phyloP scores from a whole-genome alignment of 768 basidiomycete genomes.

The Butyriboletus loyo region DNA sequence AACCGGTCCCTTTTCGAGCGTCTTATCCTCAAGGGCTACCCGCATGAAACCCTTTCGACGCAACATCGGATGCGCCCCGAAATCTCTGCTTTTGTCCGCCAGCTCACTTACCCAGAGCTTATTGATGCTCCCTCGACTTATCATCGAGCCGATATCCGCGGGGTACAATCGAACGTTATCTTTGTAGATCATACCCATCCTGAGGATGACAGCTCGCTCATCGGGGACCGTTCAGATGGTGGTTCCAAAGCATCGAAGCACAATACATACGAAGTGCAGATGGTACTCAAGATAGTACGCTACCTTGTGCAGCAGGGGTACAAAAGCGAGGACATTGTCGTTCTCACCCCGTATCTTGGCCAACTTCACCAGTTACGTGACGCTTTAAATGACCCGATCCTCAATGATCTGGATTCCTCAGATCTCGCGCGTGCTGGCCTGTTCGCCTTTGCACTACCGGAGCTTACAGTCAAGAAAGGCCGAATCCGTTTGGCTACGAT shows the following conservation, averaged over 20 bases:
- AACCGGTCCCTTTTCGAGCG: slow-evolving; percentile 51
- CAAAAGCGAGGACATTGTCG: slow-evolving; percentile 58
- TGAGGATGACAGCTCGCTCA: slow-evolving; percentile 44
- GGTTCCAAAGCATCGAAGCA: slow-evolving; percentile 53
- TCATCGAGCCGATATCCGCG: slow-evolving; percentile 48
- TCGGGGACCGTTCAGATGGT: slow-evolving; percentile 45
- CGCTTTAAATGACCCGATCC: slow-evolving; percentile 51
- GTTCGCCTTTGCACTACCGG: slow-evolving; percentile 27
- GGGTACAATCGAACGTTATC: slow-evolving; percentile 55
- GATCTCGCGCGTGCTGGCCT: slow-evolving; percentile 60
- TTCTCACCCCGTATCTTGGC: slow-evolving; percentile 68
- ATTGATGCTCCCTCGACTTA: slow-evolving; percentile 49
- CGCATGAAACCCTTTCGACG: slow-evolving; percentile 50
- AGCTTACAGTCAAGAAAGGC: slow-evolving; percentile 35
- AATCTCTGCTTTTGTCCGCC: slow-evolving; percentile 54
- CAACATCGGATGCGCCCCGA: too few relatives aligned
- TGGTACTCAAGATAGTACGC: slow-evolving; percentile 62
- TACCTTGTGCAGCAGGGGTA: too few relatives aligned
- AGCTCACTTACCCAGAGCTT: slow-evolving; percentile 67
- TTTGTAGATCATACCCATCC: slow-evolving; percentile 58
- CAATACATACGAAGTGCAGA: slow-evolving; percentile 55
- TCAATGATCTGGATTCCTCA: slow-evolving; percentile 58
- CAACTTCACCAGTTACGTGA: slow-evolving; percentile 52
- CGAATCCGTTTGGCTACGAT: slow-evolving; percentile 61
- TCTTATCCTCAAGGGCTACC: slow-evolving; percentile 57